Evolutionary conservation across 192 early-diverging fungal genomes (phyloP), one percentile per base, ranked within the genome.

Genomic region (Gorgonomyces haynaldii): DNA sequence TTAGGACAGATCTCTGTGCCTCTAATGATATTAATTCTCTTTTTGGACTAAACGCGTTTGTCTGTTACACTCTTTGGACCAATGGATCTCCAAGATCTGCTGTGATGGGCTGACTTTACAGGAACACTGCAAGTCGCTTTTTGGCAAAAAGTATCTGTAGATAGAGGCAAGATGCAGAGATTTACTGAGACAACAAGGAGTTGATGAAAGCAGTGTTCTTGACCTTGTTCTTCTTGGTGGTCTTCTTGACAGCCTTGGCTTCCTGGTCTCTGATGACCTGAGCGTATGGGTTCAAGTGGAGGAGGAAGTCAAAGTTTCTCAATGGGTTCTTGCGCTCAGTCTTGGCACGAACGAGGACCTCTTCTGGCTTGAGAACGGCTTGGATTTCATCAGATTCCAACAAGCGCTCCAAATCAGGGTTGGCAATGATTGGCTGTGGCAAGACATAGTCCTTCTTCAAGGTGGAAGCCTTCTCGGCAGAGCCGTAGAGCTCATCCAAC

Each of bases 301-400:
- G 81, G 64, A 93, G 81, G 38, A 95, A 78, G 60, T 82, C 87
- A 42, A 75, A 72, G 76, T 92, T 94, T 61, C 77, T 74, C 65
- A 98, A 81, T 38, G 91, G 92, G 88, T 98, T 98, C 86, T 96
- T 96, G 84, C 95, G 91, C 70, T 93, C 89, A 54, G 83, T 81
- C 82, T 77, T 92, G 13, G 95, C 91, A 56, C 93, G 85, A 79
- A 88, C 86, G 72, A 76, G 76, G 60, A 70, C 52, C 62, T 79
- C 64, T 57, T 77, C 53, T 56, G 84, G 70, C 45, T 83, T 81
- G 53, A 95, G 79, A 48, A 91, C 87, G 45, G 85, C 79, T 74
- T 98, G 95, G 64, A 98, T 81, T 78, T 96, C 91, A 58, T 82
- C 81, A 54, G 91, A 95, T 76, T 91, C 88, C 70, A 98, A 96